Percentiles rank a stretch among this genome's conserved stretches.
These are phyloP conservation scores for Aspergillus flavus DNA, from an alignment of 2,329 filamentous ascomycete genomes.

Conservation along the genomic window DNA sequence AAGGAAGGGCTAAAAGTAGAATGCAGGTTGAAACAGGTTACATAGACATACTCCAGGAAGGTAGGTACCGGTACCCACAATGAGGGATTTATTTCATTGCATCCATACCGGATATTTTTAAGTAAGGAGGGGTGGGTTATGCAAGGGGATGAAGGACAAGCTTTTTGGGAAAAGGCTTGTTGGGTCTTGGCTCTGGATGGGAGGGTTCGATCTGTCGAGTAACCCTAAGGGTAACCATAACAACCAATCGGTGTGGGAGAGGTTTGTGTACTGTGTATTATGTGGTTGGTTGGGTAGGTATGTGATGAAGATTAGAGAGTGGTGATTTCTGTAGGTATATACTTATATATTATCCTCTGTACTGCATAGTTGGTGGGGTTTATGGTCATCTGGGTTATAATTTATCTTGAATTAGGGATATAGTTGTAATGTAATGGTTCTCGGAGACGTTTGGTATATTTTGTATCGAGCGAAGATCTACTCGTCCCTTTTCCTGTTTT, in stretches of 20 bases:
- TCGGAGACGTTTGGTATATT: neutral
- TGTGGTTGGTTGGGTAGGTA: neutral
- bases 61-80: neutral
- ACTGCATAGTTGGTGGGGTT: neutral
- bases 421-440: neutral
- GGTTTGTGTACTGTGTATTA: neutral
- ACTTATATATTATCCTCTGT: neutral
- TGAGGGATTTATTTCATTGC: constrained; percentile 10
- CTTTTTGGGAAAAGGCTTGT: constrained; percentile 21
- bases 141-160: constrained; percentile 20
- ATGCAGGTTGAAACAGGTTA: neutral
- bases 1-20: neutral
- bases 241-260: neutral
- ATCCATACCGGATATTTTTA: neutral
- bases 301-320: no score
- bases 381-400: neutral
- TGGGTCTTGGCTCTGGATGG: constrained; percentile 16
- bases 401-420: neutral
- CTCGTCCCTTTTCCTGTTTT: neutral
- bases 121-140: neutral
- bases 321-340: neutral
- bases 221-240: neutral
- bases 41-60: neutral
- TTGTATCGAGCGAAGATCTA: neutral
- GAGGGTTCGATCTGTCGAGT: neutral